Base-by-base conservation (phyloP, 805 yeast genomes). In the Myxozyma mucilagina region DNA sequence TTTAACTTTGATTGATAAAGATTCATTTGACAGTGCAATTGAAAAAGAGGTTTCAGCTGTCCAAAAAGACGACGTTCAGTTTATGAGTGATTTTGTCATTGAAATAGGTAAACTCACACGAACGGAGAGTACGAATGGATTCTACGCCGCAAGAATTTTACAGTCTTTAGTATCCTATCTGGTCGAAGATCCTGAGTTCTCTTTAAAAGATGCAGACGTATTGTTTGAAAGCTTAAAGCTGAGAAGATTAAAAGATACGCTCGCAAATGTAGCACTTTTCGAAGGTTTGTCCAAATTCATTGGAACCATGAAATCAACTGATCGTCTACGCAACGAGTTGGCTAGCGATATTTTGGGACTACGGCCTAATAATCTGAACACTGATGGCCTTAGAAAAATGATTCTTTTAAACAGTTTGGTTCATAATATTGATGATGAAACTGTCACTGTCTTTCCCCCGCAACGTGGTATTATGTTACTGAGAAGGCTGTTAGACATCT, bases 391-490 rank as follows among this genome's bases (percentile, higher is more conserved):
- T 39, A 72, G 71, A 14, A 79, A 80, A 71, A 60, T 87, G 3
- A 74, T 84, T 0, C 66, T 85, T 2, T 73, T 87, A 43, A 78
- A 76, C 50, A 76, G 78, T 59, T 52, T 73, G 77, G 64, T 76
- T 84, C 60, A 24, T 51, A 1, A 32, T 47, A 62, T 62, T 3
- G 68, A 74, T 18, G 77, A 73, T 16, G 64, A 63, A 24, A 68
- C 57, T 1, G 74, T 73, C 48, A 73, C 71, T n/a, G 78, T 84
- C 1, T 74, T 88, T 31, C 87, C 89, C 6, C 77, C 81, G 2
- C 91, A 85, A 68, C 80, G 94, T 66, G 75, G 87, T 43, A 80
- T 78, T 47, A 83, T 87, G 89, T 73, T 87, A 8, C 63, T 89
- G 18, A 80, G 77, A 45, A 79, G 82, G 4, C 65, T 90, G 1